Conservation (phyloP, 2,329 filamentous ascomycete species). For the Onygenales sp. region DNA sequence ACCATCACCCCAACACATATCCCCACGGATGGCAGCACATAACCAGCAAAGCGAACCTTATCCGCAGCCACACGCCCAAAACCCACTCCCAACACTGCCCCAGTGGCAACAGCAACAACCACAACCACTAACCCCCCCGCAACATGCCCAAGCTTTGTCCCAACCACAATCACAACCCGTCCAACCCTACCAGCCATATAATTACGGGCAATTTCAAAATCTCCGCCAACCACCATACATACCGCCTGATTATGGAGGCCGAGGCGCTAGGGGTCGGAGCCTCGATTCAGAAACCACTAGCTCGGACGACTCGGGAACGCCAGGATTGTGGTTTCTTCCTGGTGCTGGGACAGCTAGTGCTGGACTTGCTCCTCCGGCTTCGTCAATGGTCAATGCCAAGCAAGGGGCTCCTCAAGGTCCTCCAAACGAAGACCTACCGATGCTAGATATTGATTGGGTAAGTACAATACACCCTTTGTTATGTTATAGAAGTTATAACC, state of each 20-base stretch:
- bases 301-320: slow-evolving; percentile 10
- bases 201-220: neutral
- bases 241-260: neutral
- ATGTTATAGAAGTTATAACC: too few relatives aligned
- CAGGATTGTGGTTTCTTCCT: slow-evolving; percentile 12
- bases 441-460: slow-evolving; percentile 58
- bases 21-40: neutral
- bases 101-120: neutral
- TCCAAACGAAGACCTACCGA: slow-evolving; percentile 20
- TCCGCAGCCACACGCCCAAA: neutral
- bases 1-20: neutral
- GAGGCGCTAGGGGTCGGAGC: slow-evolving; percentile 4
- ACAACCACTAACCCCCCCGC: neutral
- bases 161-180: neutral
- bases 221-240: slow-evolving; percentile 1
- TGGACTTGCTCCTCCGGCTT: slow-evolving; percentile 7
- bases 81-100: neutral
- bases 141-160: neutral
- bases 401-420: slow-evolving; percentile 7
- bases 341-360: slow-evolving; percentile 6
- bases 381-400: slow-evolving; percentile 10
- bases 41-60: neutral
- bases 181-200: neutral
- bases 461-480: slow-evolving; percentile 19
- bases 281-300: slow-evolving; percentile 8